phyloP scores from a whole-genome alignment of 78 protist species.

The Planoprotostelium fungivorum region DNA sequence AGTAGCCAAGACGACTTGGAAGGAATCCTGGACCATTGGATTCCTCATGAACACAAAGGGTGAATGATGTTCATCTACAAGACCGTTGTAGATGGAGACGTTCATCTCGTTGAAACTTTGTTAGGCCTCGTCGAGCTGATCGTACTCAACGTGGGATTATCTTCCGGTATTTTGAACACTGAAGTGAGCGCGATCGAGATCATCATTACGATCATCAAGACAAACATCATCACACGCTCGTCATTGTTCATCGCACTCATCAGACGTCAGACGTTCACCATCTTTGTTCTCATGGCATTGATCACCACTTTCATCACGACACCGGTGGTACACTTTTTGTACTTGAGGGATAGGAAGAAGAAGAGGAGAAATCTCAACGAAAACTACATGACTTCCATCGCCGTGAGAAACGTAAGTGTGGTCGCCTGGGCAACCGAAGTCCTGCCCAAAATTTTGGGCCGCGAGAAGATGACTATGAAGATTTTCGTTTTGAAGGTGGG shows the following conservation, averaged over 20 bases:
- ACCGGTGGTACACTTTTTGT: slow-evolving; percentile 30
- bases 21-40: slow-evolving; percentile 59
- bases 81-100: not conserved
- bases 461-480: not conserved
- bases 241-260: not conserved
- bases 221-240: no score
- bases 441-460: not conserved
- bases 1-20: slow-evolving; percentile 18
- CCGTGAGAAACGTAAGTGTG: not conserved
- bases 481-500: not conserved
- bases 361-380: not conserved
- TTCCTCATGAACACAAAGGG: slow-evolving; percentile 75
- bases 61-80: not conserved
- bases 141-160: not conserved
- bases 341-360: not conserved
- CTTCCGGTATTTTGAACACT: not conserved
- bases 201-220: no score
- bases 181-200: no score
- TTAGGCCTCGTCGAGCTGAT: not conserved
- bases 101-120: no score
- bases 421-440: not conserved
- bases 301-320: slow-evolving; percentile 70
- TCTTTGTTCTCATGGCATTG: slow-evolving; percentile 71
- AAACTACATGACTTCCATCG: not conserved
- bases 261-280: slow-evolving; percentile 25